These are phyloP conservation scores for Globisporangium sylvaticum DNA, from an alignment of 352 stramenopile genomes.

Conservation along the genomic window DNA sequence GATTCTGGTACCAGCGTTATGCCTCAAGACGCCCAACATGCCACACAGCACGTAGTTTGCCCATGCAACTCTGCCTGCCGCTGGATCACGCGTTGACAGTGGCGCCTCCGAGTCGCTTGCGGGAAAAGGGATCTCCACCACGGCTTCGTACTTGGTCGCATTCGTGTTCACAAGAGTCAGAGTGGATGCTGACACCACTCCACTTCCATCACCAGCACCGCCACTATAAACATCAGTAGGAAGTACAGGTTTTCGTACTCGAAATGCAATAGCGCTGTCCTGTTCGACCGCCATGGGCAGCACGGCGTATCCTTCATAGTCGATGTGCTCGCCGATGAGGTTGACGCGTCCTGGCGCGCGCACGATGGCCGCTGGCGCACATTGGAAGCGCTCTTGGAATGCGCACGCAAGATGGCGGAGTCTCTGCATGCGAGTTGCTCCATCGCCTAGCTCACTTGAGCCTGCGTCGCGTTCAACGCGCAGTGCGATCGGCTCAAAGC, in stretches of 20 bases:
- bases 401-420: slow-evolving; percentile 6
- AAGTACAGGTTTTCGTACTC: neutral
- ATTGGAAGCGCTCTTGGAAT: slow-evolving; percentile 32
- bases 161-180: slow-evolving; percentile 23
- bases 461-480: neutral
- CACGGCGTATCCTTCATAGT: slow-evolving; percentile 86
- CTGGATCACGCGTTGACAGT: neutral
- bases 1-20: too few species aligned
- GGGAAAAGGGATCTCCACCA: slow-evolving; percentile 8
- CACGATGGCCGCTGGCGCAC: slow-evolving; percentile 29
- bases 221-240: neutral
- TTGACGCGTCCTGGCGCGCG: slow-evolving; percentile 78
- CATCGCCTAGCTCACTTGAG: neutral
- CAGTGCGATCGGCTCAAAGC: slow-evolving; percentile 3
- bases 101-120: neutral
- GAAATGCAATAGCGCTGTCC: slow-evolving; percentile 53
- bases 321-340: slow-evolving; percentile 85
- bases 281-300: slow-evolving; percentile 78
- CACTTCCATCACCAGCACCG: too few species aligned
- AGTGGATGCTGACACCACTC: neutral
- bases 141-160: slow-evolving; percentile 2
- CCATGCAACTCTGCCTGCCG: slow-evolving; percentile 18
- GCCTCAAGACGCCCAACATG: slow-evolving; percentile 20
- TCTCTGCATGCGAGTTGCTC: neutral
- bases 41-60: slow-evolving; percentile 40